phyloP scores from a whole-genome alignment of 2,329 filamentous ascomycete species.

The Calonectria pauciramosa region DNA sequence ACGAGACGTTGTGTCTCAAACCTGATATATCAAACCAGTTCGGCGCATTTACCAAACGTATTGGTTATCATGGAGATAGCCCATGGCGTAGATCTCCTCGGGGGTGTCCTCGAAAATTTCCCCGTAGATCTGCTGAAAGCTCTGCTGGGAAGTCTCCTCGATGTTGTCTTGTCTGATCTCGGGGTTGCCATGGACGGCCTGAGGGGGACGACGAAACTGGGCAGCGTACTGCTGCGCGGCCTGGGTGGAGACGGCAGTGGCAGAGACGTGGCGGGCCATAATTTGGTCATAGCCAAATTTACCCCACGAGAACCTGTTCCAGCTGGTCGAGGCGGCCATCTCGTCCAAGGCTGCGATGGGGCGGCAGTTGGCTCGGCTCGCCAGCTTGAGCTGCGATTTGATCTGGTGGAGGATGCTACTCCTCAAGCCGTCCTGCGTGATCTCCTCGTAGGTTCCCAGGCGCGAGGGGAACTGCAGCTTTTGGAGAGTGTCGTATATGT shows the following conservation, averaged over 20 bases:
- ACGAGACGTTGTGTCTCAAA: neutral
- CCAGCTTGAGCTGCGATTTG: neutral
- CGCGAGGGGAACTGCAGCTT: neutral
- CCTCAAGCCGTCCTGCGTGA: neutral
- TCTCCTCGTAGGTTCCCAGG: neutral
- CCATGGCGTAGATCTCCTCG: neutral
- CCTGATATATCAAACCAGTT: neutral
- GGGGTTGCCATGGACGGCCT: neutral
- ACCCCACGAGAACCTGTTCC: neutral
- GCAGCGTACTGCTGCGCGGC: neutral
- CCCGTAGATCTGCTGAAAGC: neutral
- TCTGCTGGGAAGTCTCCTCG: neutral
- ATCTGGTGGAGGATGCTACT: neutral
- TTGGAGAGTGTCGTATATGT: neutral
- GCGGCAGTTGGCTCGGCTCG: neutral
- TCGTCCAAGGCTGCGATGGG: neutral
- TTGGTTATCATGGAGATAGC: neutral
- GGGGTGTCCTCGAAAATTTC: neutral
- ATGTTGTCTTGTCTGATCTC: neutral
- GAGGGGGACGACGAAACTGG: neutral
- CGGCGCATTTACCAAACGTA: neutral
- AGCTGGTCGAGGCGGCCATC: neutral
- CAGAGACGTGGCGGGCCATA: neutral
- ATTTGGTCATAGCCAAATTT: neutral
- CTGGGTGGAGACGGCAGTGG: neutral